Evolutionary conservation across 2,329 filamentous ascomycete species (phyloP).

Genomic region (Leptoxyphium fumago): DNA sequence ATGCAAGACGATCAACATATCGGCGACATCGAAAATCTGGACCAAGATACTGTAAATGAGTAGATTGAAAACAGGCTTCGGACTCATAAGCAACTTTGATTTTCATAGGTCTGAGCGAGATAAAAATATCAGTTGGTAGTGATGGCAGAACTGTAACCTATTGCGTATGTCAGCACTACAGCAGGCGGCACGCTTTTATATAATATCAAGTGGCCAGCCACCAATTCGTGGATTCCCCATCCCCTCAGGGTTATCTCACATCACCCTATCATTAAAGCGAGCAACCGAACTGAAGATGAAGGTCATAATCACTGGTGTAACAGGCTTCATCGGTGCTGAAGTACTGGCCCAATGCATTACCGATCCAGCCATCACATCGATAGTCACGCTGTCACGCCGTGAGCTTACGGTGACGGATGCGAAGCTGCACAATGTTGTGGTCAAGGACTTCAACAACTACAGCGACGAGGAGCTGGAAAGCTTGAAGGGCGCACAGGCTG

Average conservation of each 20-base stretch:
- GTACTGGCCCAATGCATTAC: conserved; percentile 36
- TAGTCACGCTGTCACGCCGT: conserved; percentile 37
- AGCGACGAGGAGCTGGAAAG: conserved; percentile 25
- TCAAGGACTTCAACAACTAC: conserved; percentile 40
- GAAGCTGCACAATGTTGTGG: conserved; percentile 37
- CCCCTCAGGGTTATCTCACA: background rate
- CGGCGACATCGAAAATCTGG: too few species aligned
- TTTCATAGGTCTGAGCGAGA: background rate
- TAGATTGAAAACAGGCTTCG: too few species aligned
- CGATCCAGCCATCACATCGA: conserved; percentile 32
- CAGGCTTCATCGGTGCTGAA: conserved; percentile 38
- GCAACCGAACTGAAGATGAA: conserved; percentile 30
- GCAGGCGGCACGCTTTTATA: background rate
- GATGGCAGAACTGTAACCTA: background rate
- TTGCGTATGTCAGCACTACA: background rate
- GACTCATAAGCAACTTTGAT: too few species aligned
- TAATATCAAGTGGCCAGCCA: background rate
- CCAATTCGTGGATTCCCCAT: background rate
- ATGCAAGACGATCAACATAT: too few species aligned
- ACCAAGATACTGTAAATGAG: too few species aligned
- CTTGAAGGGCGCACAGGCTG: conserved; percentile 26
- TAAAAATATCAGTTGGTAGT: background rate
- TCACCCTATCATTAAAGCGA: background rate
- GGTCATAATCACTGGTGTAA: conserved; percentile 41
- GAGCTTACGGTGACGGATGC: conserved; percentile 28